A percentile compares a stretch with the other conserved stretches of the same genome.
These are phyloP conservation scores for Melampsora americana DNA, from an alignment of 1,284 basidiomycete genomes.

Conservation along the genomic window DNA sequence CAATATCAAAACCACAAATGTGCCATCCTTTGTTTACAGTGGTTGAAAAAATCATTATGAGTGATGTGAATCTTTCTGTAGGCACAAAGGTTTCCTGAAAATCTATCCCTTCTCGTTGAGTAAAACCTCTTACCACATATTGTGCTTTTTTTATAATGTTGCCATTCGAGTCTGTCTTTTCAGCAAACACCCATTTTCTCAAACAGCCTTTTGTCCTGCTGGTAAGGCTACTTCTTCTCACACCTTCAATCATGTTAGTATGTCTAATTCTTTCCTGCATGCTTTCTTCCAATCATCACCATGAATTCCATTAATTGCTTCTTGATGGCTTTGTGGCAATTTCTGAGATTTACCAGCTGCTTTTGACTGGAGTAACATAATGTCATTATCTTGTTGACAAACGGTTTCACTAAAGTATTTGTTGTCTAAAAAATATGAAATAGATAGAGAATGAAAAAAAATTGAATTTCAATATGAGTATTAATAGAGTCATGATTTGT, in stretches of 20 bases:
- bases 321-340: not conserved
- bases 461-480: too few relatives aligned
- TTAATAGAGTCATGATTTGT: too few relatives aligned
- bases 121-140: conserved; percentile 18
- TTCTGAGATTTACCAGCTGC: not conserved
- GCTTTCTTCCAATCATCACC: not conserved
- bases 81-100: conserved; percentile 12
- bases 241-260: not conserved
- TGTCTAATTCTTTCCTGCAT: not conserved
- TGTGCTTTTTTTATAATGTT: not conserved
- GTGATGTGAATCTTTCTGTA: not conserved
- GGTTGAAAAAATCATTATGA: not conserved
- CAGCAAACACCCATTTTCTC: not conserved
- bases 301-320: not conserved
- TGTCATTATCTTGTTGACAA: too few relatives aligned
- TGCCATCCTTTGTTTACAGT: not conserved
- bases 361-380: too few relatives aligned
- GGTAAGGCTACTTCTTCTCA: not conserved
- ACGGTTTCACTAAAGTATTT: too few relatives aligned
- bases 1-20: conserved; percentile 10
- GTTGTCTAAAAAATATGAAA: too few relatives aligned
- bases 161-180: not conserved
- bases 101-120: conserved; percentile 11
- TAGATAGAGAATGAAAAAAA: too few relatives aligned
- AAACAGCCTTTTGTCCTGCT: not conserved